Evolutionary conservation across 345 rosid species (phyloP).

Genomic region (Citrus maxima): DNA sequence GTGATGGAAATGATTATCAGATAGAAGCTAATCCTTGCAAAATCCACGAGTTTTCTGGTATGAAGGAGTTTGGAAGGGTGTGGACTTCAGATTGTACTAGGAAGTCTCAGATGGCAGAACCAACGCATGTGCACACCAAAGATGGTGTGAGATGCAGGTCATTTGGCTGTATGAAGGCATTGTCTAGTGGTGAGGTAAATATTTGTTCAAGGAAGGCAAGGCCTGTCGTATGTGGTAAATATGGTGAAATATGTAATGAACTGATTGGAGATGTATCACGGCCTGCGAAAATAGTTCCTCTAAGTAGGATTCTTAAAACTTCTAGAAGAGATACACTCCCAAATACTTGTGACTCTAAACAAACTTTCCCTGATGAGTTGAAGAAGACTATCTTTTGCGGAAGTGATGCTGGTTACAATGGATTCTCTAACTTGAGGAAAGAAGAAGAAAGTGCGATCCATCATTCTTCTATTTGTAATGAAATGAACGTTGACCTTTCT

Average conservation of each 20-base stretch:
- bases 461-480: conserved; percentile 11
- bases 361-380: conserved; percentile 10
- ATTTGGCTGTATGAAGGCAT: conserved; percentile 9
- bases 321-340: conserved; percentile 21
- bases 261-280: conserved; percentile 18
- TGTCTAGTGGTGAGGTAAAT: conserved; percentile 19
- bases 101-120: conserved; percentile 13
- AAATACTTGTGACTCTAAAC: conserved; percentile 19
- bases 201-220: conserved; percentile 20
- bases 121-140: conserved; percentile 8
- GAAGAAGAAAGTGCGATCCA: conserved; percentile 8
- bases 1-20: conserved; percentile 8
- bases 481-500: conserved; percentile 13
- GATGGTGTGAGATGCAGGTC: conserved; percentile 5
- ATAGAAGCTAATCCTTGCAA: conserved; percentile 8
- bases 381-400: conserved; percentile 2
- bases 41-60: conserved; percentile 10
- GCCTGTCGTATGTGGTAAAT: conserved; percentile 47
- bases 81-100: conserved; percentile 10
- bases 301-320: conserved; percentile 36
- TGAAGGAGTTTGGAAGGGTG: conserved; percentile 25
- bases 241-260: conserved; percentile 35
- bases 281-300: conserved; percentile 41
- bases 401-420: conserved; percentile 14
- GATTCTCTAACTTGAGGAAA: conserved; percentile 12